Conservation (phyloP, 2,329 filamentous ascomycete species). For the Paecilomyces sp. region DNA sequence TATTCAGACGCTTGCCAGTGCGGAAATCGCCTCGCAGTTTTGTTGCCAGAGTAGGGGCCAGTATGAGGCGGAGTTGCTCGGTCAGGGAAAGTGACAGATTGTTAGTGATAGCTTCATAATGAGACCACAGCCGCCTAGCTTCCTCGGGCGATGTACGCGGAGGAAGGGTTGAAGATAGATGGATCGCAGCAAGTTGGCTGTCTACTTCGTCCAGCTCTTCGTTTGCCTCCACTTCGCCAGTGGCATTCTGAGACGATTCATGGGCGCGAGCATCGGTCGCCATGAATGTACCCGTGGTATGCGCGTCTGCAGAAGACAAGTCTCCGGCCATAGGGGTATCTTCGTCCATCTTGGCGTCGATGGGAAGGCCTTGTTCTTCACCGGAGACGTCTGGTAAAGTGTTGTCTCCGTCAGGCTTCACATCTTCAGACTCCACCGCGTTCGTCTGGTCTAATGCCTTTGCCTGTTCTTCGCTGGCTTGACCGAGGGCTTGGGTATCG, state of each 20-base stretch:
- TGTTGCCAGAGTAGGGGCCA: conserved; percentile 87
- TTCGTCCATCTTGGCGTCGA: conserved; percentile 43
- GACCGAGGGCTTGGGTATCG: conserved; percentile 88
- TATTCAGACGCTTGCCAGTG: conserved; percentile 95
- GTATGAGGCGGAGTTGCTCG: conserved; percentile 89
- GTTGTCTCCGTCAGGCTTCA: conserved; percentile 48
- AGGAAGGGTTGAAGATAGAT: conserved; percentile 51
- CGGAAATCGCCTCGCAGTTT: conserved; percentile 96
- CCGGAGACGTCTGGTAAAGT: conserved; percentile 49
- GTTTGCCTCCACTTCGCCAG: conserved; percentile 36
- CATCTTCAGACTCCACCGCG: conserved; percentile 63
- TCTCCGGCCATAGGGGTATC: conserved; percentile 35
- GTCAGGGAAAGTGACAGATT: conserved; percentile 81
- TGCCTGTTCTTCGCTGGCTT: conserved; percentile 79
- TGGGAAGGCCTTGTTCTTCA: conserved; percentile 26
- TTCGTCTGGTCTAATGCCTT: conserved; percentile 81
- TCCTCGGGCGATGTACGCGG: conserved; percentile 43
- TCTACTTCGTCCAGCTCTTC: conserved; percentile 42
- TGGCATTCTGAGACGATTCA: conserved; percentile 16
- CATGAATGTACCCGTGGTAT: conserved; percentile 46
- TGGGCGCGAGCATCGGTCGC: conserved; percentile 37
- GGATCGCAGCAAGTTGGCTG: conserved; percentile 61
- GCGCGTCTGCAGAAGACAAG: conserved; percentile 26
- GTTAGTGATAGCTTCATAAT: conserved; percentile 78
- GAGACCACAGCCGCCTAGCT: conserved; percentile 72